These are phyloP conservation scores for Anacardium occidentale DNA, from an alignment of 345 rosid species.

Conservation along the genomic window DNA sequence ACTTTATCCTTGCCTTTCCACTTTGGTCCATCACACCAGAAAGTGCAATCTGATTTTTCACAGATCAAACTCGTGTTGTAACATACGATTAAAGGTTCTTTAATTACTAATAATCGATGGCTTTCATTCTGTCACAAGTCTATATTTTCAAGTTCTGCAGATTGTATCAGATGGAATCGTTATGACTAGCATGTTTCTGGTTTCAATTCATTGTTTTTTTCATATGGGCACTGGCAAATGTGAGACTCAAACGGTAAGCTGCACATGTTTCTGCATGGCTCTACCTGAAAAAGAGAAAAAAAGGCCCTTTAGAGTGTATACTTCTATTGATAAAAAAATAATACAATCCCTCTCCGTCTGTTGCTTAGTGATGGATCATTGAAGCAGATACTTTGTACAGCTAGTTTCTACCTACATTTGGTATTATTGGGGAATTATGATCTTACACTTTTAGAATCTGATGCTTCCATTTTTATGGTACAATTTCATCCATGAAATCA, in stretches of 20 bases:
- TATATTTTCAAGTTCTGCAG: background rate
- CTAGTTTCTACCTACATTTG: background rate
- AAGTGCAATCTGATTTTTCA: slow-evolving; percentile 14
- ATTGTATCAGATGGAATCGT: no score
- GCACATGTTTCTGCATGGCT: no score
- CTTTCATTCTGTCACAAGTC: no score
- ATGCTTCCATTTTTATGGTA: background rate
- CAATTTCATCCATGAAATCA: background rate
- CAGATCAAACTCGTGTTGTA: background rate
- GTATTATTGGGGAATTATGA: background rate
- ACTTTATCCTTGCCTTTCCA: slow-evolving; percentile 5
- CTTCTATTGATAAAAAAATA: background rate
- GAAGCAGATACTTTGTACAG: background rate
- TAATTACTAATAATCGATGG: no score
- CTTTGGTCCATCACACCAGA: slow-evolving; percentile 13
- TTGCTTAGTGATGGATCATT: background rate
- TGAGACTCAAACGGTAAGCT: no score
- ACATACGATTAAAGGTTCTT: background rate
- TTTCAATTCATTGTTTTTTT: no score
- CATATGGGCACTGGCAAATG: no score
- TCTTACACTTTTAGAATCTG: slow-evolving; percentile 6
- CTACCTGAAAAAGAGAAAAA: no score
- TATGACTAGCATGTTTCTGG: no score
- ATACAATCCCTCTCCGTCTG: background rate
- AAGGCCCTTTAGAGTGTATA: no score